These are phyloP conservation scores for slime mould (Dictyostelium discoideum) DNA, from an alignment of 78 protist genomes.

Conservation along the genomic window DNA sequence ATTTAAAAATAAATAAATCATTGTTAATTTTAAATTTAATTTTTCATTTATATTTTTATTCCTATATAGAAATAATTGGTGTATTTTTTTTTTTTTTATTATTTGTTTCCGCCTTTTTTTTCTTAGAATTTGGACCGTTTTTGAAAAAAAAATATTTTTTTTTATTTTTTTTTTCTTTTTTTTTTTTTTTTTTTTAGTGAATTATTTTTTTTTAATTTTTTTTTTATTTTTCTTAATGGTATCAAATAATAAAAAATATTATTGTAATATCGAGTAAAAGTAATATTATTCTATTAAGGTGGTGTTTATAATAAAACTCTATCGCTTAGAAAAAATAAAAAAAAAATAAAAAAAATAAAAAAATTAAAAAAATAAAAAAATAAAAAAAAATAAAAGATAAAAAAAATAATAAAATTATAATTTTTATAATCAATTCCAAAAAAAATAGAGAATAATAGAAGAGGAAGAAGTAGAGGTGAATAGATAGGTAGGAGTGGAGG, in stretches of 20 bases:
- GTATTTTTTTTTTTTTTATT: too few relatives aligned
- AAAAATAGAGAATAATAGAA: too few relatives aligned
- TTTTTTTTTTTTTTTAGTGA: neutral
- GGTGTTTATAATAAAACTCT: slow-evolving; percentile 14
- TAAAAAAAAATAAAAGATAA: too few relatives aligned
- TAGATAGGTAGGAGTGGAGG: too few relatives aligned
- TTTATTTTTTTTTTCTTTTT: neutral
- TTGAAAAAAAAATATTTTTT: neutral
- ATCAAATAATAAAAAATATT: neutral
- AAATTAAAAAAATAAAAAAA: too few relatives aligned
- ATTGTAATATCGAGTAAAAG: neutral
- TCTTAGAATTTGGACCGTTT: neutral
- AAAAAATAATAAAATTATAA: neutral
- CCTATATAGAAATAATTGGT: neutral
- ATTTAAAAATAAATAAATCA: too few relatives aligned
- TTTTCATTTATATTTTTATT: too few relatives aligned
- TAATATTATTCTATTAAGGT: neutral
- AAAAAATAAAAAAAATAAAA: too few relatives aligned
- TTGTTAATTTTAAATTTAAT: too few relatives aligned
- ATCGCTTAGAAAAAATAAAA: neutral
- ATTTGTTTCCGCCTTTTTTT: neutral
- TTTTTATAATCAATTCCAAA: too few relatives aligned
- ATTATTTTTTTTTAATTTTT: neutral
- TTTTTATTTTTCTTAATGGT: neutral
- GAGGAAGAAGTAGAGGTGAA: neutral